phyloP scores from a whole-genome alignment of 139 green algal species.

The Tetraselmis striata region DNA sequence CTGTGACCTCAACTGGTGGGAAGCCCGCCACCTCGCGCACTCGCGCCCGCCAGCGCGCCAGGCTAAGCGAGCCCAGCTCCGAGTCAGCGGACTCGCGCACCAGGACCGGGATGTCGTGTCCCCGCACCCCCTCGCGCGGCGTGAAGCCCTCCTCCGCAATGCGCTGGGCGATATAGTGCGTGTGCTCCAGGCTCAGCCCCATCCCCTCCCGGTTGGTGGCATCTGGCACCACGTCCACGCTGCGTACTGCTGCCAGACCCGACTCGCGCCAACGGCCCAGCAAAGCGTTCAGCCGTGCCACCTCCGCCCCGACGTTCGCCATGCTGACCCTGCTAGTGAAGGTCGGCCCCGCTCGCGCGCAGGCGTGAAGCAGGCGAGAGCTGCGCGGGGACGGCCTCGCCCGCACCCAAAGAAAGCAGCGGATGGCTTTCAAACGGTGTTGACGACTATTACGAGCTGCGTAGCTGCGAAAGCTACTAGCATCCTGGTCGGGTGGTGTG shows the following conservation, averaged over 20 bases:
- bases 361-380: no score
- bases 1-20: background rate
- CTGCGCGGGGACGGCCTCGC: no score
- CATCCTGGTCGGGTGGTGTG: no score
- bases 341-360: no score
- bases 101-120: constrained; percentile 10
- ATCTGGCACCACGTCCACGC: constrained; percentile 1
- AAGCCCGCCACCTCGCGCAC: background rate
- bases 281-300: background rate
- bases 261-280: background rate
- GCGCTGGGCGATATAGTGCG: constrained; percentile 3
- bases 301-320: background rate
- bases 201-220: constrained; percentile 4
- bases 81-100: background rate
- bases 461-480: no score
- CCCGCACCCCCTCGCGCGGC: background rate
- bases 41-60: background rate
- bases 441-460: no score
- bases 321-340: no score
- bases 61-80: background rate
- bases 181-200: constrained; percentile 2
- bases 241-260: background rate
- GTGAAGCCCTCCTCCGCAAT: constrained; percentile 3
- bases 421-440: no score
- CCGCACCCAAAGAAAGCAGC: no score